phyloP scores from a whole-genome alignment of 2,329 filamentous ascomycete genomes.

The Zymoseptoria passerinii region DNA sequence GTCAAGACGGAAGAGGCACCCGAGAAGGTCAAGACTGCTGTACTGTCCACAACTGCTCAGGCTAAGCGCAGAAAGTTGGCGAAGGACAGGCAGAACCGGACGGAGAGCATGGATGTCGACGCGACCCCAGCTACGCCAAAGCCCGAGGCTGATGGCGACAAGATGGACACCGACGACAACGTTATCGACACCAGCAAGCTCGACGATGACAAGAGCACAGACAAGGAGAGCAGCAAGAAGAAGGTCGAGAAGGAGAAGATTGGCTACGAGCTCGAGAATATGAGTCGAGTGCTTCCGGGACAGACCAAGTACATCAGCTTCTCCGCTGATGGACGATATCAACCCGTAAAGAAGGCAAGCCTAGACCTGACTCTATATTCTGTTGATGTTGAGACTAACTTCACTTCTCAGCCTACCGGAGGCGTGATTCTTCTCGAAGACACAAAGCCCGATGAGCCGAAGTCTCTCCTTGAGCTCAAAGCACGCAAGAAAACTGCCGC shows the following conservation, averaged over 20 bases:
- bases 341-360: conserved; percentile 81
- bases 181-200: conserved; percentile 33
- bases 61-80: conserved; percentile 90
- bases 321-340: conserved; percentile 71
- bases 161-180: conserved; percentile 65
- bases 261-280: conserved; percentile 92
- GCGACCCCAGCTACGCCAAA: conserved; percentile 67
- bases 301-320: conserved; percentile 97
- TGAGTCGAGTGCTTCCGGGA: conserved; percentile 84
- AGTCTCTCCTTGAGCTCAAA: conserved; percentile 81
- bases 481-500: conserved; percentile 62
- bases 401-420: conserved; percentile 63
- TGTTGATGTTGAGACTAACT: conserved; percentile 32
- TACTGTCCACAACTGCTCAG: conserved; percentile 92
- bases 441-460: conserved; percentile 67
- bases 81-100: conserved; percentile 81
- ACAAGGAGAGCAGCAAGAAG: conserved; percentile 65
- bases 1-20: conserved; percentile 90
- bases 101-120: conserved; percentile 95
- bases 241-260: conserved; percentile 93
- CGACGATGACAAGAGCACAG: conserved; percentile 34
- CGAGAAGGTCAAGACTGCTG: conserved; percentile 87
- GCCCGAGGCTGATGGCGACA: conserved; percentile 52
- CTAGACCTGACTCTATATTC: not conserved
- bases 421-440: conserved; percentile 89